Conservation (phyloP, 768 basidiomycete genomes). For the Russula griseocarnosa region DNA sequence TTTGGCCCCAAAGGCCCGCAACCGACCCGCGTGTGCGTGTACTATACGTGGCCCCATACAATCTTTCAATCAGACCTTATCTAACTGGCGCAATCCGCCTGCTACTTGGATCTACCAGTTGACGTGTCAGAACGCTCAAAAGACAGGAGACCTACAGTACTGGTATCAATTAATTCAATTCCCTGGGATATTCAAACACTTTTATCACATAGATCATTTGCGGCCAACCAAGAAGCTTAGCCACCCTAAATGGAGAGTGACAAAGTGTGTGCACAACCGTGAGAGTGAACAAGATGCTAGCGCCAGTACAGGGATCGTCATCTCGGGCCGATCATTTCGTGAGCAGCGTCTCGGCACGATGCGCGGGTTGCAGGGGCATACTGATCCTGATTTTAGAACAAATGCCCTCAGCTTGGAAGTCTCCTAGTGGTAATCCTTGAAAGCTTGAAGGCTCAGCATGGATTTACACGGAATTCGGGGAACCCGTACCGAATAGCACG, state of each 20-base stretch:
- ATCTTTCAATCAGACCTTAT: no score
- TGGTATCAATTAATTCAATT: not conserved
- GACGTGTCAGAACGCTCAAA: not conserved
- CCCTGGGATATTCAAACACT: not conserved
- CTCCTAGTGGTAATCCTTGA: not conserved
- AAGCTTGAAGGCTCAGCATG: not conserved
- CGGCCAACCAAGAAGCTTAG: not conserved
- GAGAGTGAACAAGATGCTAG: not conserved
- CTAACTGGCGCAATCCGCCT: not conserved
- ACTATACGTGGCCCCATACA: not conserved
- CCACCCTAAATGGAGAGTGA: constrained; percentile 5
- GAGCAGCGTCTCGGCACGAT: not conserved
- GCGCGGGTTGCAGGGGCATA: not conserved
- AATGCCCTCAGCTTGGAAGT: not conserved
- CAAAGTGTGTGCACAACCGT: not conserved
- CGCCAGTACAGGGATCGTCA: not conserved
- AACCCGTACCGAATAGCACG: not conserved
- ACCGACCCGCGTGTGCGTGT: not conserved
- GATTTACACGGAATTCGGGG: not conserved
- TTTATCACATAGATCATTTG: not conserved
- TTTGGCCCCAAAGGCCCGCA: not conserved
- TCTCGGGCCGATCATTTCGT: constrained; percentile 4
- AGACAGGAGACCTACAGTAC: not conserved
- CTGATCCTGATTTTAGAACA: not conserved
- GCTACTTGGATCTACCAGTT: not conserved